Evolutionary conservation across 106 monocot genomes (phyloP).

Genomic region (Chionographis japonica): DNA sequence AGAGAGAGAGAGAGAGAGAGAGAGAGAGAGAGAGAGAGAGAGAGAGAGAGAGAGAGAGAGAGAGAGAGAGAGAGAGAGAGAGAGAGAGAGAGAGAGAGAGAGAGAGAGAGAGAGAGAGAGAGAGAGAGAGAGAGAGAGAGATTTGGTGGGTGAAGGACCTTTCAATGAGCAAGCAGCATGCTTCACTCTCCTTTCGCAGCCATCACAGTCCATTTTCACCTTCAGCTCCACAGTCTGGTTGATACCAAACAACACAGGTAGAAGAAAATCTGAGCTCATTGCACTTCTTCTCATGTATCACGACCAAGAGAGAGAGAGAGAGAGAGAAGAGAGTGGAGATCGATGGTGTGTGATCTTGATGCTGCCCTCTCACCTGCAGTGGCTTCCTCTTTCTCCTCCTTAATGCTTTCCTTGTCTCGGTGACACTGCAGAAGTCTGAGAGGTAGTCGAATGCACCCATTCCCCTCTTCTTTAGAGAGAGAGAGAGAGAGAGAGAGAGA

Average conservation of each 20-base stretch:
- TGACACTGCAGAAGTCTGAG: constrained; percentile 34
- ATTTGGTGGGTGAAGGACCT: constrained; percentile 9
- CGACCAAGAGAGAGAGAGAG: neutral
- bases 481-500: too few relatives aligned
- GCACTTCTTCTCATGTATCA: neutral
- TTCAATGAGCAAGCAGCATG: constrained; percentile 31
- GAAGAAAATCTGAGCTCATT: neutral
- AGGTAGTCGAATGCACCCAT: constrained; percentile 53
- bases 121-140: too few relatives aligned
- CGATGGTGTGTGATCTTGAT: neutral
- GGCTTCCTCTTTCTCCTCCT: constrained; percentile 28
- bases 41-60: too few relatives aligned
- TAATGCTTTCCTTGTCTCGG: constrained; percentile 19
- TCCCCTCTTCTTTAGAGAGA: too few relatives aligned
- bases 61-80: too few relatives aligned
- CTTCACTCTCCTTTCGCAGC: constrained; percentile 53
- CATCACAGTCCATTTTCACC: constrained; percentile 68
- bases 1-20: too few relatives aligned
- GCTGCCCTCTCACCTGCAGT: constrained; percentile 27
- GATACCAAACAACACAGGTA: neutral
- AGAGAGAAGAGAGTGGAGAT: neutral
- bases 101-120: too few relatives aligned
- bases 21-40: too few relatives aligned
- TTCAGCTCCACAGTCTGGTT: constrained; percentile 51
- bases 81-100: too few relatives aligned